phyloP scores from a whole-genome alignment of 2,329 filamentous ascomycete genomes.

The Diplodia intermedia region DNA sequence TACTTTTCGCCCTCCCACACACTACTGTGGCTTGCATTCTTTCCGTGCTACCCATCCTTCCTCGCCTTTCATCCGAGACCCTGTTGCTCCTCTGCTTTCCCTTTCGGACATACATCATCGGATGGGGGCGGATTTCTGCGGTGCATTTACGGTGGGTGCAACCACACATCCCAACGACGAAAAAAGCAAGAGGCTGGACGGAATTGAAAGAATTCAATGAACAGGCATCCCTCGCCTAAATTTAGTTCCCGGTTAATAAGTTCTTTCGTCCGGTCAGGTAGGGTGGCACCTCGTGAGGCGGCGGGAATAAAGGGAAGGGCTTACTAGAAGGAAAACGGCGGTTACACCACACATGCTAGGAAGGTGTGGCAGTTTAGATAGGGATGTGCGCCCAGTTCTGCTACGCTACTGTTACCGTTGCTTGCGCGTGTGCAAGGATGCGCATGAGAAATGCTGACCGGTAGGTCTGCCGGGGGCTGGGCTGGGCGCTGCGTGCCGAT shows the following conservation, averaged over 20 bases:
- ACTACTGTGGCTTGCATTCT: conserved; percentile 17
- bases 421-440: conserved; percentile 8
- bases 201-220: neutral
- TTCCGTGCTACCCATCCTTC: conserved; percentile 5
- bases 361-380: neutral
- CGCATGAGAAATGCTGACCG: conserved; percentile 14
- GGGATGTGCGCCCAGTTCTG: neutral
- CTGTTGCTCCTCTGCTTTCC: neutral
- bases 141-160: neutral
- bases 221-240: conserved; percentile 9
- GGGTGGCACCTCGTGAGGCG: neutral
- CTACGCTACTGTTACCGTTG: conserved; percentile 8
- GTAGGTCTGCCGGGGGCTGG: conserved; percentile 2
- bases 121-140: neutral
- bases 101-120: neutral
- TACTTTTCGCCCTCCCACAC: neutral
- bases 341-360: conserved; percentile 19
- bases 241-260: too few relatives aligned
- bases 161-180: neutral
- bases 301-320: neutral
- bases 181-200: neutral
- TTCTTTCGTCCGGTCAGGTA: neutral
- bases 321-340: neutral
- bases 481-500: conserved; percentile 6
- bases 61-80: neutral